Evolutionary conservation across 2,329 filamentous ascomycete species (phyloP).

Genomic region (Penicillium sp.): DNA sequence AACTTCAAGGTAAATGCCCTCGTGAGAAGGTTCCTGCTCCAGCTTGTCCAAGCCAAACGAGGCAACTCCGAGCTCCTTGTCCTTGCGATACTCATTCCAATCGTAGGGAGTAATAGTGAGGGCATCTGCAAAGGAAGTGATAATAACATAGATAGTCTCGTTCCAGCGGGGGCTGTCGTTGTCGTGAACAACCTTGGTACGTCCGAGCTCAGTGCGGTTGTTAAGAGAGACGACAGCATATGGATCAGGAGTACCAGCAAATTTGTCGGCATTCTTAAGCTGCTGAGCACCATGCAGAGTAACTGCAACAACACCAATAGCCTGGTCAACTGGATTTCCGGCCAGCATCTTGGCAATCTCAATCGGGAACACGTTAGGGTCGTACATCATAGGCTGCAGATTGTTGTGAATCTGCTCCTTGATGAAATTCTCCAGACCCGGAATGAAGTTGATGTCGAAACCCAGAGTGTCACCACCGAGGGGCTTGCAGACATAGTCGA

Average conservation of each 20-base stretch:
- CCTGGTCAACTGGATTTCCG: conserved; percentile 89
- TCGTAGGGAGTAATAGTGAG: conserved; percentile 84
- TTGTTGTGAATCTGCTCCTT: conserved; percentile 94
- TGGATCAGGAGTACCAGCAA: conserved; percentile 86
- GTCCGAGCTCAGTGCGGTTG: conserved; percentile 73
- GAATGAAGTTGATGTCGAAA: conserved; percentile 99
- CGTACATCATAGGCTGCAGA: conserved; percentile 95
- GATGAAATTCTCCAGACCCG: conserved; percentile 89
- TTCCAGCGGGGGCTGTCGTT: conserved; percentile 89
- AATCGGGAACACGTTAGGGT: conserved; percentile 94
- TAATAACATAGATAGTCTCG: conserved; percentile 92
- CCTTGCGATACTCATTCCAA: conserved; percentile 93
- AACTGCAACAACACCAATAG: conserved; percentile 87
- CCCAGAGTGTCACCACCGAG: conserved; percentile 92
- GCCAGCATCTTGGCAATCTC: conserved; percentile 98
- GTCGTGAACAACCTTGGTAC: conserved; percentile 84
- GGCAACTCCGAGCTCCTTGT: conserved; percentile 87
- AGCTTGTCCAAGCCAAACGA: conserved; percentile 82
- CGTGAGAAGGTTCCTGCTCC: conserved; percentile 71
- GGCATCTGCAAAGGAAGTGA: conserved; percentile 85
- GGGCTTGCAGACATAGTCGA: conserved; percentile 98
- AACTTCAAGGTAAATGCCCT: conserved; percentile 82
- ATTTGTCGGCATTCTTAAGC: conserved; percentile 92
- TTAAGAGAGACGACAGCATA: conserved; percentile 86
- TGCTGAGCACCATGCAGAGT: conserved; percentile 88